Percentiles rank a stretch among this genome's conserved stretches.
These are phyloP conservation scores for Cercospora berteroae DNA, from an alignment of 2,329 filamentous ascomycete species.

Conservation along the genomic window DNA sequence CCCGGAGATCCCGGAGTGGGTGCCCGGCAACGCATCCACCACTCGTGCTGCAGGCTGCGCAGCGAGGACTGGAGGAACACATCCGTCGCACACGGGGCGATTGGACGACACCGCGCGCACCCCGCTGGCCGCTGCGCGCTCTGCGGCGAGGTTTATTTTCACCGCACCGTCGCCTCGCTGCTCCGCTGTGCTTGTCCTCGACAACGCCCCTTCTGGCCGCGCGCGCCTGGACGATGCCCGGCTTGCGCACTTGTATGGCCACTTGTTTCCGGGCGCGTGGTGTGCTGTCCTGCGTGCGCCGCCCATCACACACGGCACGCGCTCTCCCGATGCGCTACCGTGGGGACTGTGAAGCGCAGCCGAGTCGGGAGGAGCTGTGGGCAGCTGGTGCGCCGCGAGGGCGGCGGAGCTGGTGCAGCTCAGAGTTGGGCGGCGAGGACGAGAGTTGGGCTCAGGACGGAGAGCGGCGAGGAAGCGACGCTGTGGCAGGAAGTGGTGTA, in stretches of 20 bases:
- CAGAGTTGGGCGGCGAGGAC: neutral
- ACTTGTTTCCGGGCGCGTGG: neutral
- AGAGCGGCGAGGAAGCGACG: neutral
- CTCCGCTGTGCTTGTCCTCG: neutral
- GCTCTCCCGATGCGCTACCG: neutral
- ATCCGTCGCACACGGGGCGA: neutral
- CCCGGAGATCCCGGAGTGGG: neutral
- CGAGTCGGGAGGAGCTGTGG: neutral
- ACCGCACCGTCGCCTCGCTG: neutral
- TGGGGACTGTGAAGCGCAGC: neutral
- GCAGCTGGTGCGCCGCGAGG: neutral
- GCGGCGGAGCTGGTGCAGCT: neutral
- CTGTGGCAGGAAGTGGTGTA: neutral
- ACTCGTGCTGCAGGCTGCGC: neutral
- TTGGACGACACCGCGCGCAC: neutral
- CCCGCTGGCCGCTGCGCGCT: neutral
- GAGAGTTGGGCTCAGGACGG: too few relatives aligned
- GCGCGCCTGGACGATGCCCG: neutral
- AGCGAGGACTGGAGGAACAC: neutral
- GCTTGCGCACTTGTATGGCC: neutral
- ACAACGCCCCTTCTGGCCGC: neutral
- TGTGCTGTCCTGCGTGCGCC: neutral
- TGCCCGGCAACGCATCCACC: neutral
- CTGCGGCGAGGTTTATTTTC: neutral
- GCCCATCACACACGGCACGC: neutral